A percentile compares a stretch with the other conserved stretches of the same genome.
phyloP scores from a whole-genome alignment of 768 basidiomycete species.

The Xerocomellus dryophilus region DNA sequence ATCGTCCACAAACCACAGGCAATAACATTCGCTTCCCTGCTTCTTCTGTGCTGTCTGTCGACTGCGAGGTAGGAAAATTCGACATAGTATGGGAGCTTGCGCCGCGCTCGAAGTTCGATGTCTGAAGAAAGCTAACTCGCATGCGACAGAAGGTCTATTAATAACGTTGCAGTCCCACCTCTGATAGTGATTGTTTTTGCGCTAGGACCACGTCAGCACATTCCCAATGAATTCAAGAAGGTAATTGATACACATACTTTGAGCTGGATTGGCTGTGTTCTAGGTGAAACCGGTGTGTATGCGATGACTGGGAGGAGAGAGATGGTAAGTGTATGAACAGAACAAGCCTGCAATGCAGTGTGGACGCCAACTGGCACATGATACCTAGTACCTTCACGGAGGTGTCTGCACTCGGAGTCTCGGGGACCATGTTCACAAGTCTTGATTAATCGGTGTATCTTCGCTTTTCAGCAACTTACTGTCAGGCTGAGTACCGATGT shows the following conservation, averaged over 20 bases:
- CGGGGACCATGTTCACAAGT: too few species aligned
- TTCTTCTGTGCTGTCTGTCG: neutral
- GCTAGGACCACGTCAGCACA: neutral
- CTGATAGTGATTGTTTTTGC: conserved; percentile 1
- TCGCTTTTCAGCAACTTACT: too few species aligned
- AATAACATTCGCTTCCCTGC: neutral
- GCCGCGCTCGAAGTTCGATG: neutral
- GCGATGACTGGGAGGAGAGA: neutral
- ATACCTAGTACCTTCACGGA: too few species aligned
- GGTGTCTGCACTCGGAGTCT: too few species aligned
- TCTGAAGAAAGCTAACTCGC: too few species aligned
- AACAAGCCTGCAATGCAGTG: too few species aligned
- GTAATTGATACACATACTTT: neutral
- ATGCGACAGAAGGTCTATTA: neutral
- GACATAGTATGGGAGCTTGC: neutral
- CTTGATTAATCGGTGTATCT: too few species aligned
- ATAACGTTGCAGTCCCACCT: neutral
- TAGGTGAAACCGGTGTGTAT: neutral
- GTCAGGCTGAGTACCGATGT: too few species aligned
- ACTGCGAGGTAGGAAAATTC: neutral
- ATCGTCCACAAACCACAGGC: too few species aligned
- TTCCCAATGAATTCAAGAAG: neutral
- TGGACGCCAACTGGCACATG: too few species aligned
- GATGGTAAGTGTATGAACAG: too few species aligned
- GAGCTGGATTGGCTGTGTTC: neutral